Evolutionary conservation across 2,329 filamentous ascomycete species (phyloP), one percentile per base, ranked within the genome.

Genomic region (Ophiostoma himal-ulmi): DNA sequence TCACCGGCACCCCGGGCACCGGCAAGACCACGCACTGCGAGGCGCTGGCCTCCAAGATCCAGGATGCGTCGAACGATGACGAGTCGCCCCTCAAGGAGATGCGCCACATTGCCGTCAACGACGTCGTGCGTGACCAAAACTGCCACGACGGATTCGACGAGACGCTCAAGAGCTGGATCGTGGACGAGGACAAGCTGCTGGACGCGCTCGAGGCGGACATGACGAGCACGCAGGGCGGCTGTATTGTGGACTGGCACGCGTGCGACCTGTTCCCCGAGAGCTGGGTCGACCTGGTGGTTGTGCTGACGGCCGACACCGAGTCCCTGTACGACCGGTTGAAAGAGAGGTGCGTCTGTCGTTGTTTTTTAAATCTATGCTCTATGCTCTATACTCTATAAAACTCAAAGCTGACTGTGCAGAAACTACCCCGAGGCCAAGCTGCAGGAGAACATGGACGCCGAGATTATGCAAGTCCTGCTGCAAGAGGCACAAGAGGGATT

Each of bases 171-270:
- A 93, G 91, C 76, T 96, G 91, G 88, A 91, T 98, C 71, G 94
- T 99, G 20, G 94, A 99, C 77, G 95, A 99, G 79, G 95, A 99
- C 78, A 75, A 93, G 89, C 82, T 99, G 41, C 85, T 99, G 30
- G 95, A 99, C 78, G 88, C 91, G 67, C 90, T 99, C 71, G 95
- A 98, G 81, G 54, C 66, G 2, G 73, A 72, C 70, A 90, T 95
- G 72, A 85, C 92, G 54, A 86, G 89, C 73, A 81, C 86, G 26
- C 94, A 94, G 71, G 95, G 95, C 36, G 95, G 95, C 26, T 92
- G 88, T 79, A 88, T 99, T 75, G 91, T 99, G 77, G 95, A 99
- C 82, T 99, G 95, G 94, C 95, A 99, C 81, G 94, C 94, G 1
- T 98, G 94, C 82, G 95, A 98, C 76, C 82, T 98, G 30, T 98